Conservation (phyloP, 2,329 filamentous ascomycete species). For the Xylaria hypoxylon region DNA sequence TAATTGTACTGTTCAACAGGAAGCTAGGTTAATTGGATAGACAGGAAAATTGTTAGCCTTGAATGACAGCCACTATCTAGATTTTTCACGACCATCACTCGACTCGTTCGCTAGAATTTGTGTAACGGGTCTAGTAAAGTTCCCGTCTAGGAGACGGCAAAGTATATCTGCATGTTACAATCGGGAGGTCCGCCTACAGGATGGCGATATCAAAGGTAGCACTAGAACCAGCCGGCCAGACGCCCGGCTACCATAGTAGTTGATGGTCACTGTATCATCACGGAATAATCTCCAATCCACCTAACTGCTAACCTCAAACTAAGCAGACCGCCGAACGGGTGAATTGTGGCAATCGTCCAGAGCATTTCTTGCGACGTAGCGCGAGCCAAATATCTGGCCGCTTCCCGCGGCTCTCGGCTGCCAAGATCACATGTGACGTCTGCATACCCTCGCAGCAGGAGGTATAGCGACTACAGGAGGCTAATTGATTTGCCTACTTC, state of each 20-base stretch:
- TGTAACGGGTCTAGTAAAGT: background rate
- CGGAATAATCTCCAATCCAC: background rate
- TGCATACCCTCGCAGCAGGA: background rate
- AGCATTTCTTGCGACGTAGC: background rate
- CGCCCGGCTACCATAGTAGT: no score
- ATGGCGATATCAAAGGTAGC: conserved; percentile 1
- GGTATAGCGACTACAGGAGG: background rate
- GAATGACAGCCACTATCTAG: background rate
- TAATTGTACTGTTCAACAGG: background rate
- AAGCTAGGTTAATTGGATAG: background rate
- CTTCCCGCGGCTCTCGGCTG: conserved; percentile 15
- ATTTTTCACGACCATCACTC: background rate
- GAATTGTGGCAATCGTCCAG: conserved; percentile 5
- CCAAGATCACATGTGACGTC: conserved; percentile 17
- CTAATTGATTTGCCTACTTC: background rate
- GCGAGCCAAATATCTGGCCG: background rate
- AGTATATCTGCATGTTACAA: background rate
- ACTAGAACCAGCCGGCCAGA: background rate
- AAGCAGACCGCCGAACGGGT: background rate
- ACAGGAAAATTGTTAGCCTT: background rate
- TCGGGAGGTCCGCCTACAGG: background rate
- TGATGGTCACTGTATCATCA: background rate
- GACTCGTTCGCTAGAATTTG: background rate
- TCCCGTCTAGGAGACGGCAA: background rate
- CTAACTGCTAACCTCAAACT: background rate